These are phyloP conservation scores for Paspalum vaginatum DNA, from an alignment of 176 grass and related monocot species.

Conservation along the genomic window DNA sequence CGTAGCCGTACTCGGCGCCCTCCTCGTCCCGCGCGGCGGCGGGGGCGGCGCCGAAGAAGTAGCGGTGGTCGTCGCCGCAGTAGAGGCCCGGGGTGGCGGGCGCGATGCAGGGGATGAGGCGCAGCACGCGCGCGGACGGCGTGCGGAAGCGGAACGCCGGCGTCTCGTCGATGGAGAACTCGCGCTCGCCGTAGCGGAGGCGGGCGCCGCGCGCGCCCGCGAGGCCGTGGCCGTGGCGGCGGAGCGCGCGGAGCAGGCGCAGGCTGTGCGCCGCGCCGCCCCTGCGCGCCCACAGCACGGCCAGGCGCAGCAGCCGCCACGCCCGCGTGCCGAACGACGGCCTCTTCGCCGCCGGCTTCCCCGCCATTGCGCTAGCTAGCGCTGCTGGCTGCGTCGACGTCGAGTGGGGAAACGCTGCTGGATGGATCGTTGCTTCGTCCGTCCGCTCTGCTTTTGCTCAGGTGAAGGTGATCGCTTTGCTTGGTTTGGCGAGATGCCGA, in stretches of 20 bases:
- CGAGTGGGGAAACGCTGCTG: background rate
- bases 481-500: background rate
- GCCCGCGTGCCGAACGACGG: constrained; percentile 50
- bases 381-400: background rate
- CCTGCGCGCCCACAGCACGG: constrained; percentile 65
- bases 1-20: constrained; percentile 12
- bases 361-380: constrained; percentile 21
- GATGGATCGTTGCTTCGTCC: background rate
- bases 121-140: constrained; percentile 56
- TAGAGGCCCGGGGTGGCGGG: constrained; percentile 52
- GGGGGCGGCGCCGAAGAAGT: constrained; percentile 37
- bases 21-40: background rate
- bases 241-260: constrained; percentile 58
- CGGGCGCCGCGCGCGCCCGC: background rate
- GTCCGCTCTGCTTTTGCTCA: background rate
- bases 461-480: background rate
- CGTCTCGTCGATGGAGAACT: constrained; percentile 92
- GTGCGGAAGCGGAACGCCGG: constrained; percentile 74
- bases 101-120: constrained; percentile 69
- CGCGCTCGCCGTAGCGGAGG: constrained; percentile 61
- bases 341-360: constrained; percentile 16
- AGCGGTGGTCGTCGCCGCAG: constrained; percentile 45
- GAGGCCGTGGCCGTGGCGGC: constrained; percentile 28
- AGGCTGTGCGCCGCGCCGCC: constrained; percentile 59
- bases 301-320: constrained; percentile 65